These are phyloP conservation scores for Erigeron canadensis DNA, from an alignment of 129 eudicot genomes.

Conservation along the genomic window DNA sequence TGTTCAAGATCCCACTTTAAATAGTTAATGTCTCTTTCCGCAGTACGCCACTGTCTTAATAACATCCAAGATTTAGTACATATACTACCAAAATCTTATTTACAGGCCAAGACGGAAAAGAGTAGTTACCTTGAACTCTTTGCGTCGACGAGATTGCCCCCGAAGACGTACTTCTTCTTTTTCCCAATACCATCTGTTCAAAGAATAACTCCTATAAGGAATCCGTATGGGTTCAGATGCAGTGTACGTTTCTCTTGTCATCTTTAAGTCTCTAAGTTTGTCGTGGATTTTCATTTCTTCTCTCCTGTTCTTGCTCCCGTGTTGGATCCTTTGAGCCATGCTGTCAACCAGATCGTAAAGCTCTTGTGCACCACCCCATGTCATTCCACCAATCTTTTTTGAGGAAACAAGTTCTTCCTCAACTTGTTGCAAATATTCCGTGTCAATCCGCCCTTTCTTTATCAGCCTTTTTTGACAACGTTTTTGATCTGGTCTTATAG, in stretches of 20 bases:
- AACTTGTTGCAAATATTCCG: too few relatives aligned
- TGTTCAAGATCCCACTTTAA: slow-evolving; percentile 16
- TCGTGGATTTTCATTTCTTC: too few relatives aligned
- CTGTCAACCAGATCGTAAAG: too few relatives aligned
- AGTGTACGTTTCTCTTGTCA: background rate
- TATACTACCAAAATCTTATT: too few relatives aligned
- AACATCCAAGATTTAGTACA: background rate
- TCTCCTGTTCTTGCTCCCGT: too few relatives aligned
- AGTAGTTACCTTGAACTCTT: background rate
- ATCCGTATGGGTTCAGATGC: slow-evolving; percentile 14
- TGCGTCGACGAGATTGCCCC: background rate
- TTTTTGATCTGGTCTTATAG: too few relatives aligned
- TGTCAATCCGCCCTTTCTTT: too few relatives aligned
- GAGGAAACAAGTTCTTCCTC: too few relatives aligned
- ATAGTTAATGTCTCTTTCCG: background rate
- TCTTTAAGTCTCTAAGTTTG: slow-evolving; percentile 7
- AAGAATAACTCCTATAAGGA: background rate
- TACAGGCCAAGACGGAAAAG: background rate
- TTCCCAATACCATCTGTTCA: background rate
- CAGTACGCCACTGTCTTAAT: background rate
- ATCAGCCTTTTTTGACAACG: too few relatives aligned
- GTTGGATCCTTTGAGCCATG: too few relatives aligned
- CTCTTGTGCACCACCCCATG: too few relatives aligned
- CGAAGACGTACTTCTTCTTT: background rate
- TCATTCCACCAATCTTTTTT: too few relatives aligned